Percentiles rank a stretch among this genome's conserved stretches.
Evolutionary conservation across 2,329 filamentous ascomycete species (phyloP).

Genomic region (Aspergillus sp.): DNA sequence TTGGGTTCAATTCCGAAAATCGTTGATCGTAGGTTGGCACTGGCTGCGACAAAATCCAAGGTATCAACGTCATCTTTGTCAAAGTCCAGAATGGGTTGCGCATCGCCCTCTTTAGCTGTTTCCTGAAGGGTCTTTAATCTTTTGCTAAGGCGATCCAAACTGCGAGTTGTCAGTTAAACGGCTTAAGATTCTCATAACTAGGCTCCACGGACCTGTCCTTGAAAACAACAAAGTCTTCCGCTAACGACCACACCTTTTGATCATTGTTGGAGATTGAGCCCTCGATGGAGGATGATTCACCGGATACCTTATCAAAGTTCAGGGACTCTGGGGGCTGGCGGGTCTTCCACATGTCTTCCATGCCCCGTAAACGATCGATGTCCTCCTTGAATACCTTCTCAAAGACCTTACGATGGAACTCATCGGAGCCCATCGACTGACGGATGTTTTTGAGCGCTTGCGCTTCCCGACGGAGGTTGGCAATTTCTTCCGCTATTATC

Average conservation of each 20-base stretch:
- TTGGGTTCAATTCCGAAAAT: constrained; percentile 86
- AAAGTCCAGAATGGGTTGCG: constrained; percentile 67
- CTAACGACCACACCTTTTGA: constrained; percentile 73
- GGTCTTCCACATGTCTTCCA: constrained; percentile 96
- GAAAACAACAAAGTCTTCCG: constrained; percentile 83
- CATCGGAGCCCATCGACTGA: constrained; percentile 69
- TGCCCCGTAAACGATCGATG: constrained; percentile 72
- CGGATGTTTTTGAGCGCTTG: constrained; percentile 79
- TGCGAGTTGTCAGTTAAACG: constrained; percentile 21
- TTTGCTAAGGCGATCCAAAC: constrained; percentile 69
- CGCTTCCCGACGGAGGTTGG: constrained; percentile 78
- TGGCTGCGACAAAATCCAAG: constrained; percentile 86
- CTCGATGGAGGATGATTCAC: constrained; percentile 49
- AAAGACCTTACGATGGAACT: constrained; percentile 77
- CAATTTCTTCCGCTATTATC: constrained; percentile 66
- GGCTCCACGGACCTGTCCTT: constrained; percentile 58
- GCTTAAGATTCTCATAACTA: background rate
- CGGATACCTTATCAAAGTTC: constrained; percentile 59
- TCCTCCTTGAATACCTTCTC: constrained; percentile 89
- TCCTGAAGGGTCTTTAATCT: constrained; percentile 64
- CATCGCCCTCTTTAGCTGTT: constrained; percentile 34
- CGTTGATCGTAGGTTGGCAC: constrained; percentile 80
- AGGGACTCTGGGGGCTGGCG: constrained; percentile 70
- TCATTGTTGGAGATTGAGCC: constrained; percentile 58
- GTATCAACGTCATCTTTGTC: constrained; percentile 97